Evolutionary conservation across 2,329 filamentous ascomycete genomes (phyloP).

Genomic region (Colletotrichum endophyticum): DNA sequence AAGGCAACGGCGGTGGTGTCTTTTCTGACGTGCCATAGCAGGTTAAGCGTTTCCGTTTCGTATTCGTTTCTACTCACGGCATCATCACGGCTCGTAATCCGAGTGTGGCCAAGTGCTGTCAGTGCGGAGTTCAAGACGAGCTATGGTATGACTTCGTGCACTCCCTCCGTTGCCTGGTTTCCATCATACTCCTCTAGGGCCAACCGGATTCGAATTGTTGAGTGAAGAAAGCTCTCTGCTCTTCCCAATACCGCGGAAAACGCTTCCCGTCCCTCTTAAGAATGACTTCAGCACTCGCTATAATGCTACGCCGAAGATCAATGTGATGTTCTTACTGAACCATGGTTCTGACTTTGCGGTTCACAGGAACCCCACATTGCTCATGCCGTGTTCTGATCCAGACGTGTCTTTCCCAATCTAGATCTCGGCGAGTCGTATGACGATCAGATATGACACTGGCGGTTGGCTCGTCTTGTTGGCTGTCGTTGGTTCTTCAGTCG

Average conservation of each 20-base stretch:
- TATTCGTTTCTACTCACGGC: background rate
- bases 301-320: background rate
- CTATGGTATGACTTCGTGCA: background rate
- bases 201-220: too few species aligned
- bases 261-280: background rate
- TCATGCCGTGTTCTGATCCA: background rate
- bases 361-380: background rate
- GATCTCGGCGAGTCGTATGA: background rate
- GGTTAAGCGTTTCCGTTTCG: background rate
- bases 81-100: background rate
- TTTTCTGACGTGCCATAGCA: background rate
- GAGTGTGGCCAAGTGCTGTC: background rate
- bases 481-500: background rate
- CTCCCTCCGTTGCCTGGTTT: background rate
- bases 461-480: background rate
- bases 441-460: background rate
- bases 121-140: background rate
- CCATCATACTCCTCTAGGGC: background rate
- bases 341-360: background rate
- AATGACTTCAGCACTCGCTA: background rate
- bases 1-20: background rate
- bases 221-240: fast-evolving
- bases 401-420: background rate
- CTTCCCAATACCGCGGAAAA: background rate
- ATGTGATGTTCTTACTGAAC: background rate